These are phyloP conservation scores for Arthrobotrys musiformis DNA, from an alignment of 2,329 filamentous ascomycete genomes.

Conservation along the genomic window DNA sequence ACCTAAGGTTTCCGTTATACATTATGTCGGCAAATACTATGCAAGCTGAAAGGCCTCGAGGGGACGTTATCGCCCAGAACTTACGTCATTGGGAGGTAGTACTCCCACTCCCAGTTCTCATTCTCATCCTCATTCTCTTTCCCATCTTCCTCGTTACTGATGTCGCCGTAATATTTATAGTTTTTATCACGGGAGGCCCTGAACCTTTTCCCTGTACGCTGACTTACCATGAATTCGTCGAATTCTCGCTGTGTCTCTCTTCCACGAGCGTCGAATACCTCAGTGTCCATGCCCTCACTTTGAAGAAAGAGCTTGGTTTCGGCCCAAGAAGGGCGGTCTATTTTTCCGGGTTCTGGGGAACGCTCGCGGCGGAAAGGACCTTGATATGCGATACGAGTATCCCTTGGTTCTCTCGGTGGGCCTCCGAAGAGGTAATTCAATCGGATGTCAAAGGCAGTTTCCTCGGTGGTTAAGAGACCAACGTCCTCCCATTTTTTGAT, in stretches of 20 bases:
- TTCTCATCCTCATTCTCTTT: too few species aligned
- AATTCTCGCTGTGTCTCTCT: not conserved
- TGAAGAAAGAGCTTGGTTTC: not conserved
- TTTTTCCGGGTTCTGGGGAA: not conserved
- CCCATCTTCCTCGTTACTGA: not conserved
- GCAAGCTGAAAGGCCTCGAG: too few species aligned
- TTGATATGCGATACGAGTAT: not conserved
- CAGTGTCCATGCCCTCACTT: not conserved
- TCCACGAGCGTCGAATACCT: not conserved
- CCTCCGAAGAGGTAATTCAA: not conserved
- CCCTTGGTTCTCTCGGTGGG: not conserved
- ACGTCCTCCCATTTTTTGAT: slow-evolving; percentile 2
- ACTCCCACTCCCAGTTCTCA: not conserved
- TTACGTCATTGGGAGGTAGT: not conserved
- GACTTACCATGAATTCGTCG: not conserved
- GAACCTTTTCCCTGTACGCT: not conserved
- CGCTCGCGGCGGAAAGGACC: not conserved
- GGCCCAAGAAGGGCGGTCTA: not conserved
- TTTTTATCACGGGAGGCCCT: not conserved
- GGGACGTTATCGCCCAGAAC: too few species aligned
- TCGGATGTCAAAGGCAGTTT: not conserved
- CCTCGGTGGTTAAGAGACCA: not conserved
- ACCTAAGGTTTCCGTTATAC: not conserved
- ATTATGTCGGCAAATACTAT: not conserved
- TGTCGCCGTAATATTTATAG: not conserved